Percentiles rank a stretch among this genome's conserved stretches.
Evolutionary conservation across 2,329 filamentous ascomycete genomes (phyloP).

Genomic region (Aspergillus eucalypticola): DNA sequence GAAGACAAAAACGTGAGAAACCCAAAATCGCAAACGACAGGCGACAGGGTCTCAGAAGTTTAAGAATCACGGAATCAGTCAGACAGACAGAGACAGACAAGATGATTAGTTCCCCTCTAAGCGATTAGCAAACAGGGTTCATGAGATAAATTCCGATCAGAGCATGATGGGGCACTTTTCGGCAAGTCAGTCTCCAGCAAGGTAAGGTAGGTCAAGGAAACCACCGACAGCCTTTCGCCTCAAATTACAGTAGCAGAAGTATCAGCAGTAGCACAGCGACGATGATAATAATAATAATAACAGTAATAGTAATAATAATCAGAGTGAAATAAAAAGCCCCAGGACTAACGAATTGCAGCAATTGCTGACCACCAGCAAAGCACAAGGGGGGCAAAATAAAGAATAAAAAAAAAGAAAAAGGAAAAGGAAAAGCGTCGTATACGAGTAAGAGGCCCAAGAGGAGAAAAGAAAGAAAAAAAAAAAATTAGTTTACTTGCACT

Average conservation of each 20-base stretch:
- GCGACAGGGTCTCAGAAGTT: background rate
- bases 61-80: background rate
- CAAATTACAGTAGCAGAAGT: too few species aligned
- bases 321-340: background rate
- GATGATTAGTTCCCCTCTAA: background rate
- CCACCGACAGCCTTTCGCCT: background rate
- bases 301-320: background rate
- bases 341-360: background rate
- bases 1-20: background rate
- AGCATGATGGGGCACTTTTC: background rate
- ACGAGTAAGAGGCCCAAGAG: background rate
- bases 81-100: too few species aligned
- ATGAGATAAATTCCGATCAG: background rate
- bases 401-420: background rate
- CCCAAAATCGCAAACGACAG: background rate
- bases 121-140: background rate
- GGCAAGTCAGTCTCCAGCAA: background rate
- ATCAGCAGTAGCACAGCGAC: too few species aligned
- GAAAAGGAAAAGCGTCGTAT: background rate
- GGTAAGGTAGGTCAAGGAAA: background rate
- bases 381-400: background rate
- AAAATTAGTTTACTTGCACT: background rate
- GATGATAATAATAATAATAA: background rate
- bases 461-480: constrained; percentile 2
- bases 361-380: background rate